Percentiles rank a stretch among this genome's conserved stretches.
phyloP scores from a whole-genome alignment of 2,329 filamentous ascomycete genomes.

The Claviceps lovelessii region DNA sequence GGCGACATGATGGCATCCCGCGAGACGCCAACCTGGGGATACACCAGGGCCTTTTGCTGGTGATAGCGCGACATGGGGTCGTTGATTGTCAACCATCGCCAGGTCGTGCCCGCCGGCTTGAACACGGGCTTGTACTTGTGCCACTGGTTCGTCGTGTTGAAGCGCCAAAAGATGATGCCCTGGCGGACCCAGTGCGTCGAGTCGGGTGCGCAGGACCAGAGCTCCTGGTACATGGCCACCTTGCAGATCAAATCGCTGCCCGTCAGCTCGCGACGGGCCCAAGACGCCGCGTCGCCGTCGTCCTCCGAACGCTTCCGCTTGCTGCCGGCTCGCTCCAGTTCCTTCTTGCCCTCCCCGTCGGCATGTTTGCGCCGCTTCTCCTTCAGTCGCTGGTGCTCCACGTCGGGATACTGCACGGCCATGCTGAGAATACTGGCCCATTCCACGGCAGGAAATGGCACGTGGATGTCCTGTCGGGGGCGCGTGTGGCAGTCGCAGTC shows the following conservation, averaged over 20 bases:
- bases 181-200: constrained; percentile 39
- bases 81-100: constrained; percentile 47
- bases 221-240: constrained; percentile 54
- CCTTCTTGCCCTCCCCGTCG: constrained; percentile 22
- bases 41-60: constrained; percentile 32
- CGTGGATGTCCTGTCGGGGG: constrained; percentile 34
- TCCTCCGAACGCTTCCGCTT: constrained; percentile 28
- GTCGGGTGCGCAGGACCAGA: constrained; percentile 40
- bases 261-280: constrained; percentile 26
- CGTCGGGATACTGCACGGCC: constrained; percentile 37
- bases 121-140: constrained; percentile 33
- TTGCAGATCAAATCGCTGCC: constrained; percentile 44
- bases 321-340: constrained; percentile 20
- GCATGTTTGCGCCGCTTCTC: constrained; percentile 21
- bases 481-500: constrained; percentile 37
- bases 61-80: constrained; percentile 46
- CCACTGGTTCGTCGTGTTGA: constrained; percentile 38
- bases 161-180: constrained; percentile 49
- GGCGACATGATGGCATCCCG: constrained; percentile 39
- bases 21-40: constrained; percentile 19
- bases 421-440: constrained; percentile 45
- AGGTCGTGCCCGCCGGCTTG: constrained; percentile 40
- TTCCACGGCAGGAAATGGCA: constrained; percentile 43
- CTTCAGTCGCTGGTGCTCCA: constrained; percentile 24
- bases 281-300: constrained; percentile 25